Evolutionary conservation across 2,329 filamentous ascomycete species (phyloP), one percentile per base, ranked within the genome.

Genomic region (Boeremia exigua): DNA sequence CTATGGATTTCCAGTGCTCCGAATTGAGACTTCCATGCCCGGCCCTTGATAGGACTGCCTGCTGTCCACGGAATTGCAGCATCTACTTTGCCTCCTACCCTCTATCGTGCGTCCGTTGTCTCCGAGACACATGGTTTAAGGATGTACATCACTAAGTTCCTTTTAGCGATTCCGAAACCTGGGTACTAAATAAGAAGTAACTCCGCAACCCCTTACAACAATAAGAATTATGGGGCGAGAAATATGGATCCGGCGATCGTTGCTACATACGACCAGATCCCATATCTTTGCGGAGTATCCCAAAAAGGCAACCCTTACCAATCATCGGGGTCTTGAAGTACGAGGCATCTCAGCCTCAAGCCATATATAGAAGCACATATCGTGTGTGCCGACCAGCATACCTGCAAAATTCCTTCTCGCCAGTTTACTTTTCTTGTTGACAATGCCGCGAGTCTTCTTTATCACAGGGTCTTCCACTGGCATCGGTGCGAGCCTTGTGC

Each of bases 401-500:
- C n/a, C 29, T 44, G 14, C 28, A 33, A 17, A 44, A 19, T 32
- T 1, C 9, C 11, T 33, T n/a, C 14, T 14, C 19, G 23, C 28
- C 23, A 8, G 15, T 14, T 14, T 15, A 23, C 19, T 15, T 25
- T 28, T 46, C 30, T 19, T 27, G n/a, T 32, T 10, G 34, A 11
- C 19, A 4, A 46, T 46, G 43, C 3, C 43, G 7, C 43, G 30
- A 17, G 58, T 61, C 48, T 46, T 36, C 15, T 46, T 46, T 11
- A 17, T 46, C 19, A 66, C 80, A 29, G 80, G 81, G 9, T 82
- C 78, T 60, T 82, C 81, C 1, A 78, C 75, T 0, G 81, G 81
- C 12, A 79, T 83, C 5, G 80, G 80, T 39, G 68, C 67, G 23
- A 70, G 69, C 1, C 63, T 82, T 12, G 76, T 77, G 12, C 65